Conservation (phyloP, 106 monocot species). For the Ottelia alismoides region DNA sequence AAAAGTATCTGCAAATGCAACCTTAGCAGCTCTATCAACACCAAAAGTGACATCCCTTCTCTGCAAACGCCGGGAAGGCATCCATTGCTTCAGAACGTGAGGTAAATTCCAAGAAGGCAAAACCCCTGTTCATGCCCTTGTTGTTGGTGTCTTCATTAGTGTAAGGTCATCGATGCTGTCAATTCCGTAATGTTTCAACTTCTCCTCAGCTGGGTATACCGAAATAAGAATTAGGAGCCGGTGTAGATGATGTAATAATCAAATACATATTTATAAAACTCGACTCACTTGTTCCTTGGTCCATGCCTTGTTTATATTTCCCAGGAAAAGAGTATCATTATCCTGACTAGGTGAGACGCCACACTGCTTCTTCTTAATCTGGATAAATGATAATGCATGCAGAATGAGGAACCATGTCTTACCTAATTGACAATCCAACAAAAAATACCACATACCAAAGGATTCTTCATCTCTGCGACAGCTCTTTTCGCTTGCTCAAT, state of each 20-base stretch:
- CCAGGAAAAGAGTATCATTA: constrained; percentile 77
- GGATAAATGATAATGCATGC: too few relatives aligned
- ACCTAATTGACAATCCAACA: too few relatives aligned
- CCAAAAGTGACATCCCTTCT: constrained; percentile 83
- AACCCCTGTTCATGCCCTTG: constrained; percentile 83
- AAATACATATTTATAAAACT: neutral
- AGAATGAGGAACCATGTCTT: too few relatives aligned
- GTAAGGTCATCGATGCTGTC: constrained; percentile 67
- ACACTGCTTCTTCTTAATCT: constrained; percentile 86
- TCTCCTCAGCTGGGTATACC: constrained; percentile 64
- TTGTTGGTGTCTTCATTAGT: constrained; percentile 66
- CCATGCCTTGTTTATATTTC: constrained; percentile 90
- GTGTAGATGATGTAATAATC: neutral
- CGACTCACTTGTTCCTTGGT: constrained; percentile 65
- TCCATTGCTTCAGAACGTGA: constrained; percentile 78
- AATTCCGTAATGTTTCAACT: constrained; percentile 58
- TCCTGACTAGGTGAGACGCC: constrained; percentile 76
- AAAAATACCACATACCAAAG: constrained; percentile 73
- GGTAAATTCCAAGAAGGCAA: constrained; percentile 89
- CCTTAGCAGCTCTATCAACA: constrained; percentile 66
- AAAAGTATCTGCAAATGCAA: constrained; percentile 86
- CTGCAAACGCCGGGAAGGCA: constrained; percentile 57
- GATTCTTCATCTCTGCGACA: constrained; percentile 53
- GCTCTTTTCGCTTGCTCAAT: constrained; percentile 80
- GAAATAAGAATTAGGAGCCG: neutral